Evolutionary conservation across 176 grass and related monocot species (phyloP).

Genomic region (Carex myosuroides): DNA sequence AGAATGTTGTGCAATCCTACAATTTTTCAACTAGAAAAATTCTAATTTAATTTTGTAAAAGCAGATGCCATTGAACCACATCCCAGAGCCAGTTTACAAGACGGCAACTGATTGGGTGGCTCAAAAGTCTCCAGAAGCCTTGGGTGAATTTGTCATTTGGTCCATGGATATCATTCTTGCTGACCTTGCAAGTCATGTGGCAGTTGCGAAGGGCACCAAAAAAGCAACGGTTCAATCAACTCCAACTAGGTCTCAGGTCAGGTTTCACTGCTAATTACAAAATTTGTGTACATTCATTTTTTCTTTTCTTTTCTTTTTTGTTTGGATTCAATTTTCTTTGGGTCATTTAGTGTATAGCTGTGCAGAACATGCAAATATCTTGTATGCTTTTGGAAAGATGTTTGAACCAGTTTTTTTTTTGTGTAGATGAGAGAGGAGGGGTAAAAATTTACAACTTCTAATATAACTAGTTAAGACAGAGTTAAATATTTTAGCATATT

Average conservation of each 20-base stretch:
- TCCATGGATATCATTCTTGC: slow-evolving; percentile 78
- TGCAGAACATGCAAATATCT: slow-evolving; percentile 1
- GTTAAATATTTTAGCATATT: background rate
- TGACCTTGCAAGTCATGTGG: slow-evolving; percentile 55
- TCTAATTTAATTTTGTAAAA: background rate
- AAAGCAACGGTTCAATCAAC: slow-evolving; percentile 52
- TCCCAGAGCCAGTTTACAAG: slow-evolving; percentile 78
- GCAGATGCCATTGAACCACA: slow-evolving; percentile 68
- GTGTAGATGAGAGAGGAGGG: background rate
- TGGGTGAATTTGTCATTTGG: slow-evolving; percentile 86
- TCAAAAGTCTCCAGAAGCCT: slow-evolving; percentile 57
- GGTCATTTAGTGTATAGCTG: background rate
- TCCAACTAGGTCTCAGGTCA: slow-evolving; percentile 77
- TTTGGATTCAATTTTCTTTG: background rate
- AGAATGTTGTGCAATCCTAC: background rate
- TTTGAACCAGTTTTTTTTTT: background rate
- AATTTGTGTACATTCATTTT: background rate
- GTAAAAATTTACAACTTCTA: background rate
- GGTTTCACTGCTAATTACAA: background rate
- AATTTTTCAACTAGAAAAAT: background rate
- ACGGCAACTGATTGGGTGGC: slow-evolving; percentile 63
- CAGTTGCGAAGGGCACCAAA: slow-evolving; percentile 59
- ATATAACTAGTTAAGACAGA: background rate
- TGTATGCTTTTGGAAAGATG: background rate
- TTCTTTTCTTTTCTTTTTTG: background rate